Conservation (phyloP, 1,139 yeast genomes). For the Geotrichum cucujoidarum region DNA sequence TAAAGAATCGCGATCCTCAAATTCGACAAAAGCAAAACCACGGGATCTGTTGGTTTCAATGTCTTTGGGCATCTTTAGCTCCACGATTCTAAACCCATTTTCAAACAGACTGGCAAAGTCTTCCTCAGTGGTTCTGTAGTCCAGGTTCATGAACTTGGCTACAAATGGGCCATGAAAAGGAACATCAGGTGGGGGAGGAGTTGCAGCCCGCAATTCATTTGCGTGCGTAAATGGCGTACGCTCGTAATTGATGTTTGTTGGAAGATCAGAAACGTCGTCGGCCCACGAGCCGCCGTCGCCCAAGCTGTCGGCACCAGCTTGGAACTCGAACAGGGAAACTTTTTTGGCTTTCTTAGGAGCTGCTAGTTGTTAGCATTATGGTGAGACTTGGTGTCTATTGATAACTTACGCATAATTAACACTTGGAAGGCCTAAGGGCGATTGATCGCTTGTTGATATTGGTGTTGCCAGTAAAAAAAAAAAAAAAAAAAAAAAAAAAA, state of each 20-base stretch:
- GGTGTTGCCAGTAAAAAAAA: too few relatives aligned
- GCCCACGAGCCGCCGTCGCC: constrained; percentile 47
- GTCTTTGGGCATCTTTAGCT: constrained; percentile 64
- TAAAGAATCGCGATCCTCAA: constrained; percentile 58
- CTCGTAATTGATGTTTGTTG: constrained; percentile 14
- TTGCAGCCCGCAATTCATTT: background rate
- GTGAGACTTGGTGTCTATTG: too few relatives aligned
- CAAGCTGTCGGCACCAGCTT: constrained; percentile 35
- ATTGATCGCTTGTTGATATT: too few relatives aligned
- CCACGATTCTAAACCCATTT: constrained; percentile 52
- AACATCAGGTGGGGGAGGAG: constrained; percentile 31
- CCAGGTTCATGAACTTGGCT: constrained; percentile 80
- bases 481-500: too few relatives aligned
- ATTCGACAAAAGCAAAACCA: constrained; percentile 87
- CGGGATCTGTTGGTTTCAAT: constrained; percentile 53
- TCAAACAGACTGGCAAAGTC: constrained; percentile 58
- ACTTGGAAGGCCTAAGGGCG: too few relatives aligned
- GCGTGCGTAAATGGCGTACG: constrained; percentile 1
- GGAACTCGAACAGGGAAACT: constrained; percentile 17
- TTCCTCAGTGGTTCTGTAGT: constrained; percentile 73
- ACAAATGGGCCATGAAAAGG: constrained; percentile 91
- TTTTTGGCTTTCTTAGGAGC: constrained; percentile 18
- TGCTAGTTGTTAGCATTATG: too few relatives aligned
- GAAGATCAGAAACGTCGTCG: constrained; percentile 20
- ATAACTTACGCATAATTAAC: too few relatives aligned